These are phyloP conservation scores for Diaporthe caulivora DNA, from an alignment of 2,329 filamentous ascomycete genomes.

Conservation along the genomic window DNA sequence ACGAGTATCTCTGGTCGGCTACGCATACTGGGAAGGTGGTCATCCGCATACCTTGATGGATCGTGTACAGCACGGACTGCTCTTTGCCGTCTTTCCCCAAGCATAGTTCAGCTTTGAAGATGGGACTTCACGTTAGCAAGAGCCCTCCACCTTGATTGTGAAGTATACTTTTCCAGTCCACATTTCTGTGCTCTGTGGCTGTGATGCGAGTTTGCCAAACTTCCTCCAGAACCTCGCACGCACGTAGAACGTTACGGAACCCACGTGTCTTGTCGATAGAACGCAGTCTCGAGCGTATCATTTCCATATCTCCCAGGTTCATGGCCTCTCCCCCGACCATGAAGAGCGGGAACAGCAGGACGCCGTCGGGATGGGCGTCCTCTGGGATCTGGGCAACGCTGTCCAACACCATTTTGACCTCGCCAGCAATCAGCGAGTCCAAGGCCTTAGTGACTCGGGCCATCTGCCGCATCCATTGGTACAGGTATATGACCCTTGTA, in stretches of 20 bases:
- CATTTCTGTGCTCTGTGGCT: background rate
- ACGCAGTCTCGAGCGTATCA: background rate
- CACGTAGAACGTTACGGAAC: background rate
- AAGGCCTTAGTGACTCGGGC: too few species aligned
- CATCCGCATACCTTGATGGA: background rate
- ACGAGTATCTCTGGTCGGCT: background rate
- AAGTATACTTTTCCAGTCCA: background rate
- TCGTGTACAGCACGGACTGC: background rate
- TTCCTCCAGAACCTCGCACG: background rate
- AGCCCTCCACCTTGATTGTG: background rate
- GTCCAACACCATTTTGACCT: background rate
- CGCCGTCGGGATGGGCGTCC: background rate
- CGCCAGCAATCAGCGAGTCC: background rate
- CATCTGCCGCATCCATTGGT: background rate
- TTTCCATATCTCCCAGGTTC: background rate
- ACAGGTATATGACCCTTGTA: slow-evolving; percentile 4
- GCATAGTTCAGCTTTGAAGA: background rate
- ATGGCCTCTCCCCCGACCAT: background rate
- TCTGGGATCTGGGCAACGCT: background rate
- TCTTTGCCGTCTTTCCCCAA: background rate
- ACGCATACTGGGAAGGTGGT: background rate
- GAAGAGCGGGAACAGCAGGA: background rate
- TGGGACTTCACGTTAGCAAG: background rate
- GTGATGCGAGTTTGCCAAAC: background rate
- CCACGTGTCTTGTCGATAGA: background rate